Conservation (phyloP, 768 basidiomycete genomes). For the Gyrodon lividus region DNA sequence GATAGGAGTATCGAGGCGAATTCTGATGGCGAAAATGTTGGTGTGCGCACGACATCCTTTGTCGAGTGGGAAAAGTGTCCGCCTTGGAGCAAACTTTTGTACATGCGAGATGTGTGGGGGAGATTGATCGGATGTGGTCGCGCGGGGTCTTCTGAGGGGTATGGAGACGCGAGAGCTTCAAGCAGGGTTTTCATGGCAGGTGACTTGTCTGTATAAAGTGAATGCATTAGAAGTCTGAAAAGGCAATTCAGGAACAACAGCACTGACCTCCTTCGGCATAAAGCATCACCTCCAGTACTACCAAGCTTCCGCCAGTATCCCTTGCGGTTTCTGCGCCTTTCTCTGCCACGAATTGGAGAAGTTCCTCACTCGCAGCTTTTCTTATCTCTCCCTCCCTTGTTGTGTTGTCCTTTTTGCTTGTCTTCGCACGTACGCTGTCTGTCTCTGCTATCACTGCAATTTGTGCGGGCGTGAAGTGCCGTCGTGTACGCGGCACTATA, state of each 20-base stretch:
- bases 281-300: conserved; percentile 81
- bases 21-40: conserved; percentile 52
- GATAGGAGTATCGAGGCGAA: conserved; percentile 63
- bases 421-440: conserved; percentile 61
- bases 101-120: conserved; percentile 78
- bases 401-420: conserved; percentile 78
- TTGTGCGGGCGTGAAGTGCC: conserved; percentile 86
- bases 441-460: conserved; percentile 72
- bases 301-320: conserved; percentile 78
- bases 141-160: conserved; percentile 51
- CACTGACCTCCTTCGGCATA: conserved; percentile 78
- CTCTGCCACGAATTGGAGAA: conserved; percentile 69
- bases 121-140: conserved; percentile 73
- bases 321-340: conserved; percentile 60
- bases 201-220: conserved; percentile 58
- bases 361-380: conserved; percentile 66
- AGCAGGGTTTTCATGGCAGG: conserved; percentile 61
- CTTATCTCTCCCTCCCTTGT: conserved; percentile 70
- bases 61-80: conserved; percentile 78
- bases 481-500: conserved; percentile 75
- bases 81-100: conserved; percentile 88
- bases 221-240: not conserved
- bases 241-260: not conserved
- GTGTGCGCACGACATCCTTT: conserved; percentile 49
- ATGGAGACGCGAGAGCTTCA: conserved; percentile 50